Evolutionary conservation across 2,329 filamentous ascomycete species (phyloP), one percentile per base, ranked within the genome.

Genomic region (Aaosphaeria arxii): DNA sequence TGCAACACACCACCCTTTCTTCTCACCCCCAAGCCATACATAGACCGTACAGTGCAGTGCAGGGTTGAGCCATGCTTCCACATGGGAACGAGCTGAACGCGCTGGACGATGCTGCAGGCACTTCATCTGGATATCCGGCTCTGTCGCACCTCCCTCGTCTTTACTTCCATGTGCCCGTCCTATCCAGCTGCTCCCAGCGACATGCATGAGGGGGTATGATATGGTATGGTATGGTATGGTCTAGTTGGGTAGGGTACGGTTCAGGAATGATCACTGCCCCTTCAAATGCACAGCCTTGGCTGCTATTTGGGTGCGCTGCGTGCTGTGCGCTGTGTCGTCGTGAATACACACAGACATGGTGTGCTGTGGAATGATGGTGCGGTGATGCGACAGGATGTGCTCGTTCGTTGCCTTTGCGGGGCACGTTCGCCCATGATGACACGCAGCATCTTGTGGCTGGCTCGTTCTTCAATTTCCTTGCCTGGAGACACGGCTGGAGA

Each of bases 41-140:
- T 36, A n/a, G 33, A 9, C n/a, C 33, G n/a, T 36, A 9, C 33
- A 36, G 9, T 9, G 33, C 33, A 36, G 7, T 36, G n/a, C 33
- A 36, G 33, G 9, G n/a, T 36, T 36, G 9, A 36, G 33, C 33
- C n/a, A 9, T n/a, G 9, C 33, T 36, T n/a, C 33, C 33, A 9
- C 33, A 9, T 36, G 33, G n/a, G 33, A 35, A 45, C 47, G 46
- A 38, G 39, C 17, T 52, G 48, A 51, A 43, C 42, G 17, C 17
- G 32, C 24, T 17, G 30, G 40, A 42, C 29, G 45, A 43, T 46
- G 40, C 43, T 51, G 52, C 52, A 50, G 48, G 40, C 31, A 13
- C 41, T 41, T 47, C 42, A 51, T 62, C 48, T 61, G 57, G 53
- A 52, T 48, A 47, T 48, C 49, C 54, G 59, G 55, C 45, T 51